A percentile compares a stretch with the other conserved stretches of the same genome.
phyloP scores from a whole-genome alignment of 78 protist genomes.

The Dictyostelium firmibasis region DNA sequence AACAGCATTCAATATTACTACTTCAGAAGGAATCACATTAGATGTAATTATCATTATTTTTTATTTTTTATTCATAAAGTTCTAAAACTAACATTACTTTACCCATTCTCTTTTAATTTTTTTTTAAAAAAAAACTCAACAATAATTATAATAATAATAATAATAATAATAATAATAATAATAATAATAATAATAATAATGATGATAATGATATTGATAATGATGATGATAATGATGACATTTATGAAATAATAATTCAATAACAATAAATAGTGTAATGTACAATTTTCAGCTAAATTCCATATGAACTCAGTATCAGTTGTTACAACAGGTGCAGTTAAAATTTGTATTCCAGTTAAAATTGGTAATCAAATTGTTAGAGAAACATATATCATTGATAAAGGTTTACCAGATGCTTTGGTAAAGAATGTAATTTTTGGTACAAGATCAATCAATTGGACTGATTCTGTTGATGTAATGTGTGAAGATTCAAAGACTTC shows the following conservation, averaged over 20 bases:
- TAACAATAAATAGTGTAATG: neutral
- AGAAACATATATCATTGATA: slow-evolving; percentile 60
- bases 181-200: too few relatives aligned
- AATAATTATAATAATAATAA: neutral
- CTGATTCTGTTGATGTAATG: slow-evolving; percentile 71
- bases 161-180: neutral
- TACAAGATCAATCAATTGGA: slow-evolving; percentile 72
- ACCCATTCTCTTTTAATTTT: too few relatives aligned
- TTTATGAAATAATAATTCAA: neutral
- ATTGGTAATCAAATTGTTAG: neutral
- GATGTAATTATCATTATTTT: slow-evolving; percentile 21
- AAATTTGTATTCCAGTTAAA: slow-evolving; percentile 26
- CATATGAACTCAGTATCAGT: slow-evolving; percentile 78
- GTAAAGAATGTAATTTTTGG: slow-evolving; percentile 79
- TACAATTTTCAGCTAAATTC: slow-evolving; percentile 73
- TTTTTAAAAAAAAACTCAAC: too few relatives aligned
- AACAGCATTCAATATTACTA: slow-evolving; percentile 47
- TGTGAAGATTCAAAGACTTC: slow-evolving; percentile 67
- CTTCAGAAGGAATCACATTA: slow-evolving; percentile 35
- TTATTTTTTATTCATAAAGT: neutral
- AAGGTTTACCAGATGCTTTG: slow-evolving; percentile 65
- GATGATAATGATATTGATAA: too few relatives aligned
- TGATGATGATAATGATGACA: neutral
- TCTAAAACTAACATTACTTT: neutral
- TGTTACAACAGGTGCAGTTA: slow-evolving; percentile 57